Evolutionary conservation across 768 basidiomycete genomes (phyloP).

Genomic region (Termitomyces sp.): DNA sequence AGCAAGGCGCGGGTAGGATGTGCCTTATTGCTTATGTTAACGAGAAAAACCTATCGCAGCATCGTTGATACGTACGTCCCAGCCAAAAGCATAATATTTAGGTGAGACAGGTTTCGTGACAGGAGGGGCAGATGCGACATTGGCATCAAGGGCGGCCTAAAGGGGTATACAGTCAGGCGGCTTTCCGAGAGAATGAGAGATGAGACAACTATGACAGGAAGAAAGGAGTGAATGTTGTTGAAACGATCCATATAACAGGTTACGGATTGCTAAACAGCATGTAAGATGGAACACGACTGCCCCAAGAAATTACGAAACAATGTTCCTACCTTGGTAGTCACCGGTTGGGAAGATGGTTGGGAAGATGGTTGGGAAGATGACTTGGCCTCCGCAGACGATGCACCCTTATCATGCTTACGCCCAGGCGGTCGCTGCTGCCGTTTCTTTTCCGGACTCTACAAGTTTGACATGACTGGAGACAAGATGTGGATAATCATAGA

Average conservation of each 20-base stretch:
- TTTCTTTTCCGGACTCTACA: not conserved
- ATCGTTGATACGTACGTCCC: constrained; percentile 7
- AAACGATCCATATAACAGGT: not conserved
- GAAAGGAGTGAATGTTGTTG: not conserved
- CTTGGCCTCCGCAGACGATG: not conserved
- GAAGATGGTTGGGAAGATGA: too few relatives aligned
- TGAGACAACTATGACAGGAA: not conserved
- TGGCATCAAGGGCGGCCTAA: not conserved
- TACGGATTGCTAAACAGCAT: not conserved
- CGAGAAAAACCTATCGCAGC: not conserved
- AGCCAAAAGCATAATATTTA: constrained; percentile 11
- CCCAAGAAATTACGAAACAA: not conserved
- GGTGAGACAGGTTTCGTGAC: not conserved
- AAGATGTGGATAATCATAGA: not conserved
- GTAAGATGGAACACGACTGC: not conserved
- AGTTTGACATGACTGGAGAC: not conserved
- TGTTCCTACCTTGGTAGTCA: not conserved
- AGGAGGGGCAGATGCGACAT: not conserved
- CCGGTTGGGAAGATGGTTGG: not conserved
- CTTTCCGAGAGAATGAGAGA: not conserved
- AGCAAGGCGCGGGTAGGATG: constrained; percentile 20
- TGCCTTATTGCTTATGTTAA: constrained; percentile 17
- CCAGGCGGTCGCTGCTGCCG: not conserved
- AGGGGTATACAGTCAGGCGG: not conserved
- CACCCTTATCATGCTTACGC: not conserved